These are phyloP conservation scores for Trichophaea hybrida DNA, from an alignment of 2,329 filamentous ascomycete genomes.

Conservation along the genomic window DNA sequence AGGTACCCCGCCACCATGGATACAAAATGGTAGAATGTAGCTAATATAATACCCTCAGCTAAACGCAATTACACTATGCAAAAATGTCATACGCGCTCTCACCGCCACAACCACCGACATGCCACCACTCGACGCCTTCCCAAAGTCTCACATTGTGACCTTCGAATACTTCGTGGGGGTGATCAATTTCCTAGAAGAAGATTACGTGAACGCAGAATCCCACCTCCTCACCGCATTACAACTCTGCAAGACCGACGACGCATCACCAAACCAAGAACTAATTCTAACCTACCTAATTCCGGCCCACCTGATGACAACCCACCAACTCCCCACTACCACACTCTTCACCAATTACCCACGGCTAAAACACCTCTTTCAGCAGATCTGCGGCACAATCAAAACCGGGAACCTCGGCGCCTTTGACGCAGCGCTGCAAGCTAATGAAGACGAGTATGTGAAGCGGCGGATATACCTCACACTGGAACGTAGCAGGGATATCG, in stretches of 20 bases:
- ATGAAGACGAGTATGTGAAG: slow-evolving; percentile 87
- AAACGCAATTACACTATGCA: slow-evolving; percentile 75
- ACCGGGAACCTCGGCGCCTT: slow-evolving; percentile 71
- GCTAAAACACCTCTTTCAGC: slow-evolving; percentile 63
- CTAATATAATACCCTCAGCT: slow-evolving; percentile 35
- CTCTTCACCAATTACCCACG: slow-evolving; percentile 63
- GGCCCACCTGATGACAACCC: slow-evolving; percentile 75
- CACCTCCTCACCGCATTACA: slow-evolving; percentile 66
- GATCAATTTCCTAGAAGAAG: slow-evolving; percentile 84
- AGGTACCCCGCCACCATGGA: slow-evolving; percentile 34
- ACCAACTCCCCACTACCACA: slow-evolving; percentile 59
- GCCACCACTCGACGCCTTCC: slow-evolving; percentile 64
- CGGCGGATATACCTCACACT: slow-evolving; percentile 87
- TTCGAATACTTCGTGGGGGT: slow-evolving; percentile 96
- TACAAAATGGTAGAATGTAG: not conserved
- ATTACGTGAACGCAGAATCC: slow-evolving; percentile 69
- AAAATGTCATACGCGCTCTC: slow-evolving; percentile 76
- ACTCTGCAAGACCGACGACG: slow-evolving; percentile 57
- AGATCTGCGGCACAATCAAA: slow-evolving; percentile 65
- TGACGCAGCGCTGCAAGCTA: slow-evolving; percentile 62
- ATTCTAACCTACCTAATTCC: slow-evolving; percentile 93
- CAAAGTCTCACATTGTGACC: slow-evolving; percentile 79
- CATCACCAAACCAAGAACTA: slow-evolving; percentile 65
- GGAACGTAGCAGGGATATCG: slow-evolving; percentile 81
- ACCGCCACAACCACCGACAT: slow-evolving; percentile 66